Evolutionary conservation across 768 basidiomycete species (phyloP).

Genomic region (Lactarius trivialis): DNA sequence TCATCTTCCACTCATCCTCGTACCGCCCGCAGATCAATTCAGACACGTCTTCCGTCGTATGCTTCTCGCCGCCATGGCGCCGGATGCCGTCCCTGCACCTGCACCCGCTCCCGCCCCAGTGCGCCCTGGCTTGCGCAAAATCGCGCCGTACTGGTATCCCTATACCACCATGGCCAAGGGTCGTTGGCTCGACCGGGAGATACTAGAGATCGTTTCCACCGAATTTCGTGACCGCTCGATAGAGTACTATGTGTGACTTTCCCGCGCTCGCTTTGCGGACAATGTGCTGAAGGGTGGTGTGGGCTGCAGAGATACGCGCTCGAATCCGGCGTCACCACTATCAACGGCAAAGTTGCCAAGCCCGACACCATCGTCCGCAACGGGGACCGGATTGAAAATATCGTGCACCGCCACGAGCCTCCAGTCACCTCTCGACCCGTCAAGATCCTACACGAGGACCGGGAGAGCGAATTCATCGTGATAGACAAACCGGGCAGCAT

Average conservation of each 20-base stretch:
- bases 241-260: constrained; percentile 84
- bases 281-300: neutral
- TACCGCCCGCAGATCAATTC: constrained; percentile 50
- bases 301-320: constrained; percentile 52
- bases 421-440: constrained; percentile 84
- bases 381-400: constrained; percentile 91
- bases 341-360: constrained; percentile 83
- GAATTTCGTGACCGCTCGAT: constrained; percentile 91
- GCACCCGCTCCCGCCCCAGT: constrained; percentile 4
- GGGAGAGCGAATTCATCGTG: constrained; percentile 76
- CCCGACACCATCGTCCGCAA: constrained; percentile 75
- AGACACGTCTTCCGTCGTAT: constrained; percentile 27
- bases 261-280: neutral
- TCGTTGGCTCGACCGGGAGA: constrained; percentile 81
- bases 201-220: constrained; percentile 87
- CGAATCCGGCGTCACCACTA: constrained; percentile 91
- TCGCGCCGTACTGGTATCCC: constrained; percentile 87
- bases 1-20: constrained; percentile 38
- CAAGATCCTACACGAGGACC: constrained; percentile 70
- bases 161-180: constrained; percentile 91
- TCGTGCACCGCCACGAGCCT: constrained; percentile 96
- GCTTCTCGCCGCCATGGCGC: constrained; percentile 25
- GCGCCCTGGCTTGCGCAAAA: constrained; percentile 59
- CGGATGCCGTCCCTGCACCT: constrained; percentile 15
- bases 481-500: constrained; percentile 97